These are phyloP conservation scores for Neonectria magnoliae DNA, from an alignment of 2,329 filamentous ascomycete species.

Conservation along the genomic window DNA sequence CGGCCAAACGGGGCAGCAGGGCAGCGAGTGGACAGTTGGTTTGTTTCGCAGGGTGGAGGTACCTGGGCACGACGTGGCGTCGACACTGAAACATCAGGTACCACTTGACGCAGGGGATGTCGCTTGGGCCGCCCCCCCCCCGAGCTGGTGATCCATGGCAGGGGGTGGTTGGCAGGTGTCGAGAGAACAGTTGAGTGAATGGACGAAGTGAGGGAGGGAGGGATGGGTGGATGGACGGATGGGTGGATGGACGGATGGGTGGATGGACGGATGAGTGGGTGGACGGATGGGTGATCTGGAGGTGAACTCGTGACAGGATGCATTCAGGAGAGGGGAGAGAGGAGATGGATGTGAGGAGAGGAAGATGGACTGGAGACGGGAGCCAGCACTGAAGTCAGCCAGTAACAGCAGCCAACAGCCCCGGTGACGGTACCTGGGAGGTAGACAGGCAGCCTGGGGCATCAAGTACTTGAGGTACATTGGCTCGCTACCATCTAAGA, in stretches of 20 bases:
- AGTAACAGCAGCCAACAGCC: background rate
- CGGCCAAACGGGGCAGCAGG: background rate
- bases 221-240: background rate
- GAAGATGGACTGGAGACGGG: background rate
- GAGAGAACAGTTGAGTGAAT: background rate
- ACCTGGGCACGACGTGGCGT: background rate
- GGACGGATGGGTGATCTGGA: background rate
- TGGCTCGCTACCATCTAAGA: too few relatives aligned
- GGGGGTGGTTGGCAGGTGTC: background rate
- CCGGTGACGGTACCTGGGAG: background rate
- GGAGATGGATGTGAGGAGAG: background rate
- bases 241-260: background rate
- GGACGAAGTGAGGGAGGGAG: background rate
- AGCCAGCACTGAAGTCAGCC: background rate
- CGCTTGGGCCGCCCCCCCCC: background rate
- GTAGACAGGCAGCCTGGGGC: too few relatives aligned
- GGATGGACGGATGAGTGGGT: background rate
- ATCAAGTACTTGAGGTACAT: background rate
- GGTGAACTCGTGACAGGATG: background rate
- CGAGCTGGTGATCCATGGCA: background rate
- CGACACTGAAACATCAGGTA: slow-evolving; percentile 6
- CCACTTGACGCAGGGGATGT: slow-evolving; percentile 4
- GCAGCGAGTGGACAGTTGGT: background rate
- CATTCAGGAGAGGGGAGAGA: background rate
- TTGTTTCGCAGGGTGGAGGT: background rate